Evolutionary conservation across 2,329 filamentous ascomycete species (phyloP).

Genomic region (Knoxdaviesia proteae): DNA sequence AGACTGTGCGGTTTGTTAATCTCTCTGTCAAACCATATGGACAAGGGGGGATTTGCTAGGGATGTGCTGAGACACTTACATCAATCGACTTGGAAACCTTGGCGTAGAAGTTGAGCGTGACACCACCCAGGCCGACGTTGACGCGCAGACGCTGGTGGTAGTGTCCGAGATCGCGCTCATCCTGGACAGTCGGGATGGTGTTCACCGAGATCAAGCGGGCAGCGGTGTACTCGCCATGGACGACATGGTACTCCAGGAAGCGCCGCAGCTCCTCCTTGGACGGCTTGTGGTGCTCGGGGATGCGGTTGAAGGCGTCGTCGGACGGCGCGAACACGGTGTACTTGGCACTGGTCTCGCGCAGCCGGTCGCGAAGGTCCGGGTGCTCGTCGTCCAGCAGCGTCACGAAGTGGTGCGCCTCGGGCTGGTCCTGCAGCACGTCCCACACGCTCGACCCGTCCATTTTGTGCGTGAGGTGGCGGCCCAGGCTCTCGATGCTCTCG

Average conservation of each 20-base stretch:
- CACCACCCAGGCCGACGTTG: conserved; percentile 37
- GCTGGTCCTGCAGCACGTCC: too few relatives aligned
- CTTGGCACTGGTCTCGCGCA: conserved; percentile 54
- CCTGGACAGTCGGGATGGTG: conserved; percentile 51
- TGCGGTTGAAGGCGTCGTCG: conserved; percentile 50
- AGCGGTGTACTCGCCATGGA: conserved; percentile 43
- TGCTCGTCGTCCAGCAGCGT: conserved; percentile 38
- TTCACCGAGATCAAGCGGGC: conserved; percentile 44
- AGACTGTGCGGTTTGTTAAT: too few relatives aligned
- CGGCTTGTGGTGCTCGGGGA: conserved; percentile 31
- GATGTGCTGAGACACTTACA: conserved; percentile 19
- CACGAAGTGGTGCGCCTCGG: too few relatives aligned
- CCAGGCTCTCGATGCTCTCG: too few relatives aligned
- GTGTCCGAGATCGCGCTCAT: conserved; percentile 36
- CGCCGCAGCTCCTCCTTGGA: conserved; percentile 36
- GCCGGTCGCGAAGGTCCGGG: conserved; percentile 45
- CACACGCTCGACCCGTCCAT: too few relatives aligned
- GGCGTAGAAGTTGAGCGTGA: conserved; percentile 59
- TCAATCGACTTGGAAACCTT: conserved; percentile 35
- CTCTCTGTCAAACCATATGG: conserved; percentile 1
- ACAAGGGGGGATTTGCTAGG: not conserved
- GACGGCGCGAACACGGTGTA: conserved; percentile 67
- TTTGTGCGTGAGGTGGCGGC: too few relatives aligned
- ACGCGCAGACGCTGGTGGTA: conserved; percentile 54
- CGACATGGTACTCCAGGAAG: conserved; percentile 51